A percentile compares a stretch with the other conserved stretches of the same genome.
These are phyloP conservation scores for Vitis vinifera DNA, from an alignment of 164 flowering plant genomes.

Conservation along the genomic window ASM3070453v1 NC_081820.1:24506501-24507000, in stretches of 20 bases:
- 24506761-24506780: too few relatives aligned
- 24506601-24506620: constrained; percentile 68
- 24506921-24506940: too few relatives aligned
- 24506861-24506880: too few relatives aligned
- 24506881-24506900: too few relatives aligned
- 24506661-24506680: constrained; percentile 44
- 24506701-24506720: constrained; percentile 38
- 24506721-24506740: constrained; percentile 11
- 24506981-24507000: too few relatives aligned
- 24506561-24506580: constrained; percentile 50
- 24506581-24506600: constrained; percentile 55
- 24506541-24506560: constrained; percentile 54
- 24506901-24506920: too few relatives aligned
- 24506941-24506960: too few relatives aligned
- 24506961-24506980: too few relatives aligned
- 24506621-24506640: constrained; percentile 62
- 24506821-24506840: too few relatives aligned
- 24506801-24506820: too few relatives aligned
- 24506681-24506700: constrained; percentile 28
- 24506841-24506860: too few relatives aligned
- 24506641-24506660: constrained; percentile 60
- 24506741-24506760: not conserved
- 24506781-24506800: too few relatives aligned
- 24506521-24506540: constrained; percentile 49
- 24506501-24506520: constrained; percentile 42